These are phyloP conservation scores for Spinacia oleracea DNA, from an alignment of 179 eudicot species.

Conservation along the genomic window DNA sequence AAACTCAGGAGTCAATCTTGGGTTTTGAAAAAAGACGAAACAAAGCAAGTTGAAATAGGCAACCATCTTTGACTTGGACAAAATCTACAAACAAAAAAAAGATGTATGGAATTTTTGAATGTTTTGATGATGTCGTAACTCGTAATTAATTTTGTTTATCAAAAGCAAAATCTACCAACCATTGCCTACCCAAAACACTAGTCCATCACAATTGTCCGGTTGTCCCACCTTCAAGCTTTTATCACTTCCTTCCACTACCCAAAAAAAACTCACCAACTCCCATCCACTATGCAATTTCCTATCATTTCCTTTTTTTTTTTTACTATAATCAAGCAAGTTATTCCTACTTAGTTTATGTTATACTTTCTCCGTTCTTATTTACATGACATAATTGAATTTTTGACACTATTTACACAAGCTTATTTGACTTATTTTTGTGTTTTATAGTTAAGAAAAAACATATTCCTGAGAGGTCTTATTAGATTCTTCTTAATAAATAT, in stretches of 20 bases:
- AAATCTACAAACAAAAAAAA: neutral
- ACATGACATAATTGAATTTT: no score
- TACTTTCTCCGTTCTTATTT: no score
- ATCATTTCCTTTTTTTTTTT: neutral
- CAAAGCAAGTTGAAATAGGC: neutral
- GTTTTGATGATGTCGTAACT: neutral
- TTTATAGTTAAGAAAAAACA: no score
- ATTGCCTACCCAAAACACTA: neutral
- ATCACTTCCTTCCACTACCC: neutral
- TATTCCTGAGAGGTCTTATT: no score
- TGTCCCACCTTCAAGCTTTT: neutral
- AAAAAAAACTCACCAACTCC: constrained; percentile 9
- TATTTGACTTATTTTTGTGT: no score
- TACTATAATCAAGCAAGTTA: no score
- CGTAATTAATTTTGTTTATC: neutral
- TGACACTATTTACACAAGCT: no score
- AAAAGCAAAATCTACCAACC: constrained; percentile 10
- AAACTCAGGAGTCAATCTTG: neutral
- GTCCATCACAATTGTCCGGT: no score
- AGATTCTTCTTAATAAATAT: no score
- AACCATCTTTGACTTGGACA: constrained; percentile 7
- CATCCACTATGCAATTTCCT: neutral
- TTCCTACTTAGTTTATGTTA: no score
- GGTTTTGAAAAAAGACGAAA: neutral
- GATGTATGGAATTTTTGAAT: no score